Base-by-base conservation (phyloP, 441 rosid species). In the Croton setiger region DNA sequence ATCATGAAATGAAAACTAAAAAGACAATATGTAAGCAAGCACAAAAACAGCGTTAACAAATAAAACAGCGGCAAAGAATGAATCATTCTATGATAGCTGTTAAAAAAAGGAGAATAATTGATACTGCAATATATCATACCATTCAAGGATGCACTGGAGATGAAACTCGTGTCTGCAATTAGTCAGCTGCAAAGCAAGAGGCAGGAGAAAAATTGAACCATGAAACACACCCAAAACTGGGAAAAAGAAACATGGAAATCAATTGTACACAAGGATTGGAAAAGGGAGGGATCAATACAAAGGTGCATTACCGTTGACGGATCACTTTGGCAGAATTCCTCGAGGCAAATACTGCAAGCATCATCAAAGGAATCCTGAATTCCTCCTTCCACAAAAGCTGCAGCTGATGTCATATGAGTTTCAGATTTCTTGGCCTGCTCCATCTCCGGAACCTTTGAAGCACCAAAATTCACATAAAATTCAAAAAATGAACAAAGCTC, bases 311-410 rank as follows among this genome's bases (percentile, higher is more conserved):
- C 98, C 70, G 96, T 79, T 1, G 96, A 89, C 55, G 98, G 98
- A 70, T 91, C 95, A 47, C 79, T 87, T 43, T 89, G 92, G 35
- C 81, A 79, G 65, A 93, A 93, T 58, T 61, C 85, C 75, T 93
- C 98, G 23, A 91, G 96, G 79, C 97, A 93, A 51, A 91, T 93
- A 83, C 98, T 93, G 79, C 98, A 93, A 18, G 96, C 84, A 75
- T 93, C 98, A 70, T 93, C 98, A 67, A 95, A 93, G 37, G 93
- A 75, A 35, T 93, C 98, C 74, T 93, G 98, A 58, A 93, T 81
- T 72, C 98, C 97, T 1, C 97, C 97, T 80, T 93, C 89, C 60
- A 93, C 96, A 76, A 93, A 93, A 20, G 98, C 98, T 33, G 88
- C 95, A 31, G 97, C 93, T 1, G 98, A 93, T 56, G 88, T 82